These are phyloP conservation scores for Aspergillus sp. DNA, from an alignment of 2,329 filamentous ascomycete genomes.

Conservation along the genomic window DNA sequence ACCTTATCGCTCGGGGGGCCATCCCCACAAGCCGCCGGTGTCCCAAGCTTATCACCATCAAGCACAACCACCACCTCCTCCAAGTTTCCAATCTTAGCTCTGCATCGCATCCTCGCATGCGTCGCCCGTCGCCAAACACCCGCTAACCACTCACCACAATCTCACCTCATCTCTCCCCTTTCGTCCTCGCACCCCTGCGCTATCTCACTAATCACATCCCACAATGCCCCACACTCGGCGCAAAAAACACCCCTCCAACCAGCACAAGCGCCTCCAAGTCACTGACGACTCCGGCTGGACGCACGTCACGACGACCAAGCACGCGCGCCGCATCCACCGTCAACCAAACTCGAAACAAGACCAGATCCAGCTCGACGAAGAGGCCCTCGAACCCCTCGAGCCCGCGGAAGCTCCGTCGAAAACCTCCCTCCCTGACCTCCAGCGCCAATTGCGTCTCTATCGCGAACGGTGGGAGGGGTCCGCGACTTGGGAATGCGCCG, in stretches of 20 bases:
- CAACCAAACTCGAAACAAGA: conserved; percentile 3
- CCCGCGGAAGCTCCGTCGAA: conserved; percentile 39
- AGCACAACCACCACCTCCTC: background rate
- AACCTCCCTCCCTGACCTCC: conserved; percentile 33
- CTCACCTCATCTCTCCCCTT: background rate
- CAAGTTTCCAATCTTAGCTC: background rate
- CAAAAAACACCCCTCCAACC: conserved; percentile 19
- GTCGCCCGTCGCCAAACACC: background rate
- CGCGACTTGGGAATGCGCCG: conserved; percentile 26
- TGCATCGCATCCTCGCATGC: background rate
- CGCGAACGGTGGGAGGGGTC: conserved; percentile 31
- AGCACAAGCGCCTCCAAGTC: conserved; percentile 37
- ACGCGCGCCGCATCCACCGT: conserved; percentile 26
- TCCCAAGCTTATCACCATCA: background rate
- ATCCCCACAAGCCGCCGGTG: background rate
- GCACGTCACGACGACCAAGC: conserved; percentile 38
- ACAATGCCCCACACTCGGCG: conserved; percentile 38
- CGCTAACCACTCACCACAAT: background rate
- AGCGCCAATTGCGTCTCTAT: conserved; percentile 30
- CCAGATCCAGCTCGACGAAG: background rate
- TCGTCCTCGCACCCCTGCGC: background rate
- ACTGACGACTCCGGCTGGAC: conserved; percentile 46
- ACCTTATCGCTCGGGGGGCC: background rate
- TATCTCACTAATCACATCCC: background rate
- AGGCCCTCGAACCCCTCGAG: conserved; percentile 15